Percentiles rank a stretch among this genome's conserved stretches.
Conservation (phyloP, 768 basidiomycete genomes). For the Hygrophorus pudorinus region DNA sequence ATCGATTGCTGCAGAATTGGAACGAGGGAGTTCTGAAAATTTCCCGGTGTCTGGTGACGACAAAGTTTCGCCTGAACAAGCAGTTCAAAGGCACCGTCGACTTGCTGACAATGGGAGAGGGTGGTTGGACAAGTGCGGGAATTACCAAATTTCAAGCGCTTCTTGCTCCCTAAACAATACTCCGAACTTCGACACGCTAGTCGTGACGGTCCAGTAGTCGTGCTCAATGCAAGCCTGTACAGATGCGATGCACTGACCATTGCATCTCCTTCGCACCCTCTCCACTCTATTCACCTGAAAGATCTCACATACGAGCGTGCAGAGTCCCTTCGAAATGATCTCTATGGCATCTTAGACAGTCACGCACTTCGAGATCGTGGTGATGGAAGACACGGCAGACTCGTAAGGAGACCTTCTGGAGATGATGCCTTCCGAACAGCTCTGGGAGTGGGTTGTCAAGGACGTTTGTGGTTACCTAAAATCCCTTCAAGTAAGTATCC, state of each 20-base stretch:
- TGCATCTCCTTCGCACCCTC: not conserved
- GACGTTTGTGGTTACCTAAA: no score
- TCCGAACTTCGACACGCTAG: slow-evolving; percentile 2
- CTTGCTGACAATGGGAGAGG: slow-evolving; percentile 11
- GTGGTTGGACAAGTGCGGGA: slow-evolving; percentile 9
- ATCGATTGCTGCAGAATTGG: no score
- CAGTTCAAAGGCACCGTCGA: slow-evolving; percentile 6
- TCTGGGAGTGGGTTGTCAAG: no score
- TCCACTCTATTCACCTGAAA: slow-evolving; percentile 10
- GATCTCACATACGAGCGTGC: slow-evolving; percentile 10
- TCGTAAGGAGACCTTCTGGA: no score
- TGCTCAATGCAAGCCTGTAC: slow-evolving; percentile 10
- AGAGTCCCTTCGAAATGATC: no score
- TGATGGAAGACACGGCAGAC: no score
- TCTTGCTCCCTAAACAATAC: not conserved
- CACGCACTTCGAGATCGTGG: no score
- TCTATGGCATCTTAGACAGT: no score
- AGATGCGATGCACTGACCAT: slow-evolving; percentile 15
- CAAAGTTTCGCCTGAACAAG: not conserved
- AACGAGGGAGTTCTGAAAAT: not conserved
- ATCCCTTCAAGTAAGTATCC: no score
- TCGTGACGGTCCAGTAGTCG: slow-evolving; percentile 11
- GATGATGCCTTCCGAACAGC: no score
- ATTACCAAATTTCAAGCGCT: slow-evolving; percentile 11
- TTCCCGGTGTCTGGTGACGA: not conserved